Percentiles rank a stretch among this genome's conserved stretches.
These are phyloP conservation scores for Termitomyces titanicus DNA, from an alignment of 768 basidiomycete species.

Conservation along the genomic window DNA sequence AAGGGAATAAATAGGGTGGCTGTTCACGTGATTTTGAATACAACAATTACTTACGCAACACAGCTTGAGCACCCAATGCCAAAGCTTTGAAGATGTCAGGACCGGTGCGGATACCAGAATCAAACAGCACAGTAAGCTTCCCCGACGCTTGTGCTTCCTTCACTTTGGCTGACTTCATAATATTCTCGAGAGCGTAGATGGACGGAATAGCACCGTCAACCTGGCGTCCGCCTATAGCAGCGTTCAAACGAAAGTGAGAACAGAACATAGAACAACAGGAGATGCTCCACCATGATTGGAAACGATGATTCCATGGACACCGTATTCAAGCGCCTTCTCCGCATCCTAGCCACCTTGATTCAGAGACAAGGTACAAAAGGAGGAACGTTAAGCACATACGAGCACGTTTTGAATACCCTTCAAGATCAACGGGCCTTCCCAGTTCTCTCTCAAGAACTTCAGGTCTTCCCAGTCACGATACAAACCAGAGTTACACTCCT, in stretches of 20 bases:
- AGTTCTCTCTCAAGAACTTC: conserved; percentile 62
- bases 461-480: conserved; percentile 73
- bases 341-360: conserved; percentile 47
- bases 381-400: conserved; percentile 29
- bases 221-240: conserved; percentile 64
- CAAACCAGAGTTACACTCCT: conserved; percentile 56
- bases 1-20: background rate
- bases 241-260: background rate
- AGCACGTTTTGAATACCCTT: conserved; percentile 73
- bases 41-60: conserved; percentile 59
- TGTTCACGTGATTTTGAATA: background rate
- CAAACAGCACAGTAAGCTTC: conserved; percentile 67
- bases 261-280: background rate
- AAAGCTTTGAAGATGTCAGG: conserved; percentile 83
- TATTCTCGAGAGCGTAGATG: conserved; percentile 64
- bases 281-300: conserved; percentile 67
- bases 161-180: conserved; percentile 61
- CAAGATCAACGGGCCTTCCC: conserved; percentile 74
- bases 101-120: conserved; percentile 81
- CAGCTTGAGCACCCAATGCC: conserved; percentile 81
- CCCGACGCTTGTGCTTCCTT: conserved; percentile 54
- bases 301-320: conserved; percentile 72
- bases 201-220: conserved; percentile 78
- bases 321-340: conserved; percentile 58
- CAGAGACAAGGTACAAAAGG: background rate